Evolutionary conservation across 2,329 filamentous ascomycete genomes (phyloP), one percentile per base, ranked within the genome.

Genomic region (Fusarium longipes): DNA sequence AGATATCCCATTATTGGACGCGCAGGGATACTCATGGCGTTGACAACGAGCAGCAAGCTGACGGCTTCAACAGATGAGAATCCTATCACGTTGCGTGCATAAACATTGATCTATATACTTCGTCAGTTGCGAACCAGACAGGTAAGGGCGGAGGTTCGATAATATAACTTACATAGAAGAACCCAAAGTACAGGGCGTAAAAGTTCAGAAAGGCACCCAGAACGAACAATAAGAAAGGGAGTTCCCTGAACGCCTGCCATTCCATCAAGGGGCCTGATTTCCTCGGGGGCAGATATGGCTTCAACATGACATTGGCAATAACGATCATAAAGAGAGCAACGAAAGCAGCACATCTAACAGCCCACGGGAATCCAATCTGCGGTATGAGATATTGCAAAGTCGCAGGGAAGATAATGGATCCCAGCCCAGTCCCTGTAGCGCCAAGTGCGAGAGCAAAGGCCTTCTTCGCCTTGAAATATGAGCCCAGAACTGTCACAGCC

Each of bases 271-370:
- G 82, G 0, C 86, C 87, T 1, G 80, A 71, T 57, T 78, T 82
- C 25, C 84, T 76, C 0, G 82, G 82, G 17, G 82, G 80, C 10
- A 89, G 75, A 12, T 82, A 77, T 3, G 84, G 80, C 55, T 77
- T 79, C 63, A 82, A 71, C 25, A 79, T 60, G 22, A 84, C 75
- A 1, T 78, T 75, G 14, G 78, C 80, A 1, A 80, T 66, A 2
- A 75, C 56, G 22, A 82, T 76, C 10, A 84, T 83, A 1, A 74
- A 78, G 8, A 88, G 76, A 44, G 82, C 82, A 32, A 93, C 82
- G 70, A 93, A 90, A 0, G 84, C 90, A 2, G 91, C 80, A 11
- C 87, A 83, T 9, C 91, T 81, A 5, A 89, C 87, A 0, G 88
- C 83, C 87, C 89, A 90, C 1, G 81, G 78, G 67, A 91, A 91